A percentile compares a stretch with the other conserved stretches of the same genome.
phyloP scores from a whole-genome alignment of 805 yeast genomes.

The Kazachstania bromeliacearum region DNA sequence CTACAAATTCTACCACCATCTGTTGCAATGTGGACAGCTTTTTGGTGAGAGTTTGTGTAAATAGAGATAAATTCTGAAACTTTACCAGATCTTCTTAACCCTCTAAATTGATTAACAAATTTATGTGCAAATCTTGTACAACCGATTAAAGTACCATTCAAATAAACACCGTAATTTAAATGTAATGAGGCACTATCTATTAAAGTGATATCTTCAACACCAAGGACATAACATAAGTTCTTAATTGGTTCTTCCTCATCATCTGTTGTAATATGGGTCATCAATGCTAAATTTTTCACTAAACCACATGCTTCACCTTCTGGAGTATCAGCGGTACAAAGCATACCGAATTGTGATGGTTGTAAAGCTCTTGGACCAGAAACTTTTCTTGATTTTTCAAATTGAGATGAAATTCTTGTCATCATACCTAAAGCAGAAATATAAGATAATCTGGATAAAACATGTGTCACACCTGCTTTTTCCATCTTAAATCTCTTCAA shows the following conservation, averaged over 20 bases:
- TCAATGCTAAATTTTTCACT: constrained; percentile 90
- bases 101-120: constrained; percentile 72
- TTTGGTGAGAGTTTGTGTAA: constrained; percentile 80
- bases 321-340: constrained; percentile 97
- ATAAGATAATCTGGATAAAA: constrained; percentile 79
- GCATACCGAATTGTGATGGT: constrained; percentile 98
- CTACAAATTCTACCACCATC: constrained; percentile 99
- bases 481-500: constrained; percentile 98
- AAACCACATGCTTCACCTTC: constrained; percentile 99
- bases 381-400: constrained; percentile 94
- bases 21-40: constrained; percentile 93
- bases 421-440: constrained; percentile 97
- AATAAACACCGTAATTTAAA: constrained; percentile 69
- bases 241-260: constrained; percentile 89
- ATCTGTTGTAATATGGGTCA: constrained; percentile 98
- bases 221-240: constrained; percentile 66
- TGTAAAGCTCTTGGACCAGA: constrained; percentile 98
- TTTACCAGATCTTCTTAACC: constrained; percentile 72
- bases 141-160: constrained; percentile 93
- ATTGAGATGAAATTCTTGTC: constrained; percentile 98
- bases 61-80: constrained; percentile 87
- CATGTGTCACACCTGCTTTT: constrained; percentile 98
- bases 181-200: constrained; percentile 81
- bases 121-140: constrained; percentile 78
- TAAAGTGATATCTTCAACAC: constrained; percentile 77